These are phyloP conservation scores for Elaeagnus macrophylla DNA, from an alignment of 306 rosid genomes.

Conservation along the genomic window DNA sequence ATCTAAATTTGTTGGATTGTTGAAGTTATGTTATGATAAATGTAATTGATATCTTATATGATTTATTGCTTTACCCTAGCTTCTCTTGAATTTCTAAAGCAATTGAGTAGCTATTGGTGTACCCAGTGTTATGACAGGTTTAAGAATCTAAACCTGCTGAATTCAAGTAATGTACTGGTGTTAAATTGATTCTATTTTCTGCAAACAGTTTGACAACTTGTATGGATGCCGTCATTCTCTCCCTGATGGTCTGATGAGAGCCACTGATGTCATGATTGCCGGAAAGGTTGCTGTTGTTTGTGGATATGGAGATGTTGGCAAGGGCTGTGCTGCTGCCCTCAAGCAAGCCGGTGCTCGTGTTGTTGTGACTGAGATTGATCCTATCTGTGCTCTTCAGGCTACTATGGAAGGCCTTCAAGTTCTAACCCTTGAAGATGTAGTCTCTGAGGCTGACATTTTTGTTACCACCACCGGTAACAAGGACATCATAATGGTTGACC, in stretches of 20 bases:
- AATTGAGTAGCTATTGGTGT: no score
- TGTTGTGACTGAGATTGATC: constrained; percentile 68
- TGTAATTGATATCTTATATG: no score
- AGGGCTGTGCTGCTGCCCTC: constrained; percentile 72
- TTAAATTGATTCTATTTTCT: not conserved
- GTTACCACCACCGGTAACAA: constrained; percentile 96
- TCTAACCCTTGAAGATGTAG: constrained; percentile 48
- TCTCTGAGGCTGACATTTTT: constrained; percentile 71
- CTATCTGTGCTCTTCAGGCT: constrained; percentile 84
- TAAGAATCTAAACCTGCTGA: no score
- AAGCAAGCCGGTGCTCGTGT: constrained; percentile 78
- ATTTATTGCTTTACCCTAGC: no score
- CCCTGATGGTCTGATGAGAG: constrained; percentile 71
- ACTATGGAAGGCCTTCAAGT: constrained; percentile 86
- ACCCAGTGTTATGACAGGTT: no score
- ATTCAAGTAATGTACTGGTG: not conserved
- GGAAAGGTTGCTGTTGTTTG: constrained; percentile 74
- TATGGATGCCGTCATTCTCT: constrained; percentile 84
- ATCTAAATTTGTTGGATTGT: no score
- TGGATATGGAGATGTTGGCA: constrained; percentile 94
- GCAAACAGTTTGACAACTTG: constrained; percentile 59
- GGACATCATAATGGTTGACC: constrained; percentile 75
- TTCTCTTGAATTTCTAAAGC: no score
- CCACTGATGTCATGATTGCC: constrained; percentile 78
- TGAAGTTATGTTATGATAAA: no score